phyloP scores from a whole-genome alignment of 83 land plant species.

The Diphasiastrum complanatum region DNA sequence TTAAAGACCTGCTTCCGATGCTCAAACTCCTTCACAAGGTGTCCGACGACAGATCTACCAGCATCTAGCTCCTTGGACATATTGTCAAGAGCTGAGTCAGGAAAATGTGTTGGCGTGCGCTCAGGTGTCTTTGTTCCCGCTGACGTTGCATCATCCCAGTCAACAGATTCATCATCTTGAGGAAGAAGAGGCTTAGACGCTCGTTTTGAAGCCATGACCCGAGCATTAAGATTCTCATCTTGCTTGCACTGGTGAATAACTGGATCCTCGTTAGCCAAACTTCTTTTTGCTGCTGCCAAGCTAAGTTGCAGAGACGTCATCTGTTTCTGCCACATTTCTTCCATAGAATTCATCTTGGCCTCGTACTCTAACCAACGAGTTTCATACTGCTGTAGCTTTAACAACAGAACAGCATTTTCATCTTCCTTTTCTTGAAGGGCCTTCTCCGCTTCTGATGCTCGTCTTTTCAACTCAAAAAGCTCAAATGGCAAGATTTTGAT shows the following conservation, averaged over 20 bases:
- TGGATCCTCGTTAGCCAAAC: conserved; percentile 53
- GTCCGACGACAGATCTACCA: conserved; percentile 35
- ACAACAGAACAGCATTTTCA: conserved; percentile 56
- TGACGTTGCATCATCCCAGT: conserved; percentile 58
- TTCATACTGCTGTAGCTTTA: conserved; percentile 63
- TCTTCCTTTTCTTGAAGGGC: conserved; percentile 68
- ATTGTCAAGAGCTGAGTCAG: conserved; percentile 16
- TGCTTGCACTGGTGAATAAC: conserved; percentile 27
- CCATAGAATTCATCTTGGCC: conserved; percentile 75
- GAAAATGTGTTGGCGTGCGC: conserved; percentile 11
- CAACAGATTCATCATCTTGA: conserved; percentile 37
- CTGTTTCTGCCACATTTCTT: conserved; percentile 88
- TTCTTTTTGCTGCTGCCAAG: conserved; percentile 66
- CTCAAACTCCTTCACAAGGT: conserved; percentile 70
- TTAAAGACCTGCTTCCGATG: conserved; percentile 65
- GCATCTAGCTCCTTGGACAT: conserved; percentile 39
- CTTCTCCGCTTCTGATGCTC: conserved; percentile 63
- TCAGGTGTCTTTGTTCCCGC: conserved; percentile 49
- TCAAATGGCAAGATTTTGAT: conserved; percentile 42
- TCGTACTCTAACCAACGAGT: conserved; percentile 72
- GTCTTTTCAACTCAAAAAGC: conserved; percentile 48
- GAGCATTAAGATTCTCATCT: conserved; percentile 33
- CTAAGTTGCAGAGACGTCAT: conserved; percentile 75
- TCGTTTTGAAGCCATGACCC: conserved; percentile 18
- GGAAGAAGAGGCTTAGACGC: conserved; percentile 25